Conservation (phyloP, 2,329 filamentous ascomycete species). For the Pseudocercospora fijiensis region DNA sequence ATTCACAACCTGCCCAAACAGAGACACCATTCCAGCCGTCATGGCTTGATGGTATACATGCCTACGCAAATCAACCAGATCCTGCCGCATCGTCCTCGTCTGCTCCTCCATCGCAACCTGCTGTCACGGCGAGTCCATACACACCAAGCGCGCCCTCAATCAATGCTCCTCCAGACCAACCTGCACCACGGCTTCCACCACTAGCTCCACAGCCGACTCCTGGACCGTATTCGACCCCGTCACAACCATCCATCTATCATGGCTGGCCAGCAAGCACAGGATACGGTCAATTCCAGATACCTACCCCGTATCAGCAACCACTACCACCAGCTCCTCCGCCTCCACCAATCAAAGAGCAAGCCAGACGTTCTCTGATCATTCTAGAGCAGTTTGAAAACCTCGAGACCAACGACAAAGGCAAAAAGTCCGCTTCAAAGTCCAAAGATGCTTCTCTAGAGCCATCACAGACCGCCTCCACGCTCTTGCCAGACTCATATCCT, state of each 20-base stretch:
- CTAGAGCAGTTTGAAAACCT: constrained; percentile 39
- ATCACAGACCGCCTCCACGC: constrained; percentile 58
- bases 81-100: constrained; percentile 25
- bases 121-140: constrained; percentile 10
- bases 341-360: constrained; percentile 37
- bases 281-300: constrained; percentile 19
- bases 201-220: constrained; percentile 18
- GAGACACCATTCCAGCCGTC: constrained; percentile 26
- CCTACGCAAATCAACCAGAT: constrained; percentile 40
- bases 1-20: constrained; percentile 17
- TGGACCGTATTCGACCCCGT: neutral
- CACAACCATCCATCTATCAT: constrained; percentile 17
- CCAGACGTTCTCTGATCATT: constrained; percentile 37
- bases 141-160: constrained; percentile 24
- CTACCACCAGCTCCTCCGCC: constrained; percentile 22
- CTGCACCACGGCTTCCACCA: constrained; percentile 7
- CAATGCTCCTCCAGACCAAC: constrained; percentile 15
- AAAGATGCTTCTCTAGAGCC: constrained; percentile 46
- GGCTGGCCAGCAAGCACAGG: constrained; percentile 24
- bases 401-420: constrained; percentile 27
- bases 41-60: constrained; percentile 48
- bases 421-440: constrained; percentile 22
- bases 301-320: constrained; percentile 26
- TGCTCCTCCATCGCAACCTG: neutral
- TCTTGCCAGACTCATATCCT: constrained; percentile 42